These are phyloP conservation scores for Corymbia citriodora DNA, from an alignment of 441 rosid genomes.

Conservation along the genomic window DNA sequence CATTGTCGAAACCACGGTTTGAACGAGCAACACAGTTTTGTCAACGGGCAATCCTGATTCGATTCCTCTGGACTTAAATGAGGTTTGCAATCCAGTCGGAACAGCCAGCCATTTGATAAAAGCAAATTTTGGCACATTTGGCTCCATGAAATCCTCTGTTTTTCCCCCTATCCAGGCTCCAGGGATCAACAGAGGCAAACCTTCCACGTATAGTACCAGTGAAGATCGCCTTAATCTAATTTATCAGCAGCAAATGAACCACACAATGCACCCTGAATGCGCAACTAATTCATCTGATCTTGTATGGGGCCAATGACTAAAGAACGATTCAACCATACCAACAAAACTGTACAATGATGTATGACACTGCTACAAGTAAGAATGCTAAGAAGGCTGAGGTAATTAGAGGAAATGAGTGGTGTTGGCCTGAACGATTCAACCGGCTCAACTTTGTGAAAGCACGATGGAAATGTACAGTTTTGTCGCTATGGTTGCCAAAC, in stretches of 20 bases:
- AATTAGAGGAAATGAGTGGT: too few relatives aligned
- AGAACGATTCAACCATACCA: too few relatives aligned
- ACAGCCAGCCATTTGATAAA: neutral
- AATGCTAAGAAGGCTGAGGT: too few relatives aligned
- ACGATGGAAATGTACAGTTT: neutral
- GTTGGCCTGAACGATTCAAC: neutral
- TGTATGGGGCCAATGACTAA: neutral
- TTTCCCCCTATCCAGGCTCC: neutral
- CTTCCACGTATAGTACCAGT: neutral
- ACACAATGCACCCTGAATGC: neutral
- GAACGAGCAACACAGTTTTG: too few relatives aligned
- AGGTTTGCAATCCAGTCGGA: neutral
- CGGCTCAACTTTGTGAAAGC: neutral
- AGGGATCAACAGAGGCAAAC: neutral
- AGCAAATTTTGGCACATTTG: neutral
- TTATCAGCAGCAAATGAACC: neutral
- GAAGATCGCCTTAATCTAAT: neutral
- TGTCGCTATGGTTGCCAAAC: neutral
- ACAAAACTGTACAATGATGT: too few relatives aligned
- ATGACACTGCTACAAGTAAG: too few relatives aligned
- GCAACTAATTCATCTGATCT: neutral
- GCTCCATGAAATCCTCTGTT: neutral
- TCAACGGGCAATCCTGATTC: too few relatives aligned
- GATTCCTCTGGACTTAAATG: too few relatives aligned
- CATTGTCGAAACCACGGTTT: too few relatives aligned